Conservation (phyloP, 2,329 filamentous ascomycete genomes). For the Alternaria infectoria region DNA sequence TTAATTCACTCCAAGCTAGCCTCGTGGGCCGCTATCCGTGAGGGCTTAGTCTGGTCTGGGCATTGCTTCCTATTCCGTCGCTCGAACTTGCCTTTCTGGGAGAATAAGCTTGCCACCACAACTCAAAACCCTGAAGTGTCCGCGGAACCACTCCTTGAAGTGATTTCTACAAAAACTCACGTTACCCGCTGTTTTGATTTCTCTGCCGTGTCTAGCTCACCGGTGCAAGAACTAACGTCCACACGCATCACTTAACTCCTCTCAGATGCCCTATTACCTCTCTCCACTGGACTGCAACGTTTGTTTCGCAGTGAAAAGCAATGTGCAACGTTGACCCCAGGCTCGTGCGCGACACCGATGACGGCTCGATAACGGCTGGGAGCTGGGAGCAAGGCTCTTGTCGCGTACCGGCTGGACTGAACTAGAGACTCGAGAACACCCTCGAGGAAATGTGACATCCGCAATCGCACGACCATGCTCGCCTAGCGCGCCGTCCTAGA, state of each 20-base stretch:
- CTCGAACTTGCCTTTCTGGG: conserved; percentile 23
- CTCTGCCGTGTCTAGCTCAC: background rate
- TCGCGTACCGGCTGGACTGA: background rate
- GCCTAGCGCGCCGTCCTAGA: background rate
- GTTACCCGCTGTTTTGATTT: background rate
- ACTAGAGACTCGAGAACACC: conserved; percentile 6
- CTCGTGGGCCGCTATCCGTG: conserved; percentile 21
- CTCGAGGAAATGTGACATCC: conserved; percentile 13
- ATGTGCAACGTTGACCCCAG: conserved; percentile 7
- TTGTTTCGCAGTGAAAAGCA: background rate
- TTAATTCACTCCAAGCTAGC: conserved; percentile 17
- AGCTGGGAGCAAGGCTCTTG: background rate
- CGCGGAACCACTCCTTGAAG: background rate
- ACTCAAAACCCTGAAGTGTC: background rate
- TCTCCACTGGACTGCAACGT: background rate
- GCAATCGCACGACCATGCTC: background rate
- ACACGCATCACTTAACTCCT: background rate
- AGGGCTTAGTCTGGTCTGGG: conserved; percentile 22
- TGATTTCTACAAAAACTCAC: background rate
- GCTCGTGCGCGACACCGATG: conserved; percentile 5
- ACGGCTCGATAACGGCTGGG: background rate
- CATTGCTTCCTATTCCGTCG: conserved; percentile 24
- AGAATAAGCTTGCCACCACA: conserved; percentile 17
- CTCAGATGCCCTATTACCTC: background rate
- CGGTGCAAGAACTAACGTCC: background rate